Conservation (phyloP, 257 asterid species). For the Catharanthus roseus region DNA sequence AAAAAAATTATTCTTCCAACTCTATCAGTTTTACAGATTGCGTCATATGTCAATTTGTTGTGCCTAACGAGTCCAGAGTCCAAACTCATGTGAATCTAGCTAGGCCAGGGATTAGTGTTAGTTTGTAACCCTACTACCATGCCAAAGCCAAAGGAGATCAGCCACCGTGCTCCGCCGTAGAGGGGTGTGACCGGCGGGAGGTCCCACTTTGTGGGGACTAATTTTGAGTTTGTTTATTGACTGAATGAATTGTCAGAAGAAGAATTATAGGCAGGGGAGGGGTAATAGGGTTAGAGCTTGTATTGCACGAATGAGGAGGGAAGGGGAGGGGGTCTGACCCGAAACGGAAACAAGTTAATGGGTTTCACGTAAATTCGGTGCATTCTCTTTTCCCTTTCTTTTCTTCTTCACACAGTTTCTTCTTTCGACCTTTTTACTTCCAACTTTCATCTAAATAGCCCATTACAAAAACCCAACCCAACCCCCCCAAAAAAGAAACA, state of each 20-base stretch:
- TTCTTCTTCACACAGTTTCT: background rate
- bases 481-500: background rate
- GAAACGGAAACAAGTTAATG: conserved; percentile 11
- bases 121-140: no score
- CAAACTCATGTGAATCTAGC: no score
- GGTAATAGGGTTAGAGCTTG: no score
- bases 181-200: background rate
- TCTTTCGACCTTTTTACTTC: background rate
- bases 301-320: no score
- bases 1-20: no score
- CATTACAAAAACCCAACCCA: conserved; percentile 11
- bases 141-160: no score
- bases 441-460: conserved; percentile 1
- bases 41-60: background rate
- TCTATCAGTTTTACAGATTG: no score
- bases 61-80: no score
- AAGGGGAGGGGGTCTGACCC: no score
- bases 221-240: conserved; percentile 4
- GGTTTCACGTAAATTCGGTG: conserved; percentile 6
- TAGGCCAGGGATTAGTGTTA: no score
- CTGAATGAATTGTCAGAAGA: conserved; percentile 7
- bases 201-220: conserved; percentile 4
- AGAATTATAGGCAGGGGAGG: no score
- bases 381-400: background rate
- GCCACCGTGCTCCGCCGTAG: no score